These are phyloP conservation scores for Daldinia sp. DNA, from an alignment of 2,329 filamentous ascomycete species.

Conservation along the genomic window DNA sequence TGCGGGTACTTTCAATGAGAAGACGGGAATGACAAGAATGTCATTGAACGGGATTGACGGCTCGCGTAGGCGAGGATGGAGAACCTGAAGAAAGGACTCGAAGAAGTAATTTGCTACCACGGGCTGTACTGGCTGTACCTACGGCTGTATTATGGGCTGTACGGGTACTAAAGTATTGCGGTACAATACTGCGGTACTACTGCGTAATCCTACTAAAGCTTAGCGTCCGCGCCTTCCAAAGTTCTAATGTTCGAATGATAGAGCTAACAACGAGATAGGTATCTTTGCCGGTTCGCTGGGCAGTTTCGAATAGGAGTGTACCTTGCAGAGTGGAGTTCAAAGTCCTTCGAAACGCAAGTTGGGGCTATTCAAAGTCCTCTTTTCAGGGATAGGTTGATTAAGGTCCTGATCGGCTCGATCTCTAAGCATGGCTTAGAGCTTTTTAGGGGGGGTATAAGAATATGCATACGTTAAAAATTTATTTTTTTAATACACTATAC, in stretches of 20 bases:
- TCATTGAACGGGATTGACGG: background rate
- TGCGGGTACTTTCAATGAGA: background rate
- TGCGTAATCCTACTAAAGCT: background rate
- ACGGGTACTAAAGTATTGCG: too few relatives aligned
- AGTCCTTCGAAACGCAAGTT: constrained; percentile 30
- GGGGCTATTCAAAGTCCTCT: constrained; percentile 7
- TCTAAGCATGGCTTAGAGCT: too few relatives aligned
- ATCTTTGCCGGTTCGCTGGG: constrained; percentile 11
- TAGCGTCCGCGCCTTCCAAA: background rate
- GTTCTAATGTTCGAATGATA: background rate
- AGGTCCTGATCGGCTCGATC: background rate
- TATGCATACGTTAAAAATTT: too few relatives aligned
- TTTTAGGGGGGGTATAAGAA: too few relatives aligned
- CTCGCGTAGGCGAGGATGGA: background rate
- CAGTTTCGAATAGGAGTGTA: constrained; percentile 31
- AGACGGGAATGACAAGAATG: background rate
- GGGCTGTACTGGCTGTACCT: too few relatives aligned
- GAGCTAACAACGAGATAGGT: background rate
- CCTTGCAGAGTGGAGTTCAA: constrained; percentile 32
- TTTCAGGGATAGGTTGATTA: constrained; percentile 3
- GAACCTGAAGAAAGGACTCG: background rate
- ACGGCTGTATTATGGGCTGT: background rate
- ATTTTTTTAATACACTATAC: too few relatives aligned
- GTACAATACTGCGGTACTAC: background rate
- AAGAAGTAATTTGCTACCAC: background rate